Conservation (phyloP, 2,329 filamentous ascomycete species). For the Amauroascus niger region DNA sequence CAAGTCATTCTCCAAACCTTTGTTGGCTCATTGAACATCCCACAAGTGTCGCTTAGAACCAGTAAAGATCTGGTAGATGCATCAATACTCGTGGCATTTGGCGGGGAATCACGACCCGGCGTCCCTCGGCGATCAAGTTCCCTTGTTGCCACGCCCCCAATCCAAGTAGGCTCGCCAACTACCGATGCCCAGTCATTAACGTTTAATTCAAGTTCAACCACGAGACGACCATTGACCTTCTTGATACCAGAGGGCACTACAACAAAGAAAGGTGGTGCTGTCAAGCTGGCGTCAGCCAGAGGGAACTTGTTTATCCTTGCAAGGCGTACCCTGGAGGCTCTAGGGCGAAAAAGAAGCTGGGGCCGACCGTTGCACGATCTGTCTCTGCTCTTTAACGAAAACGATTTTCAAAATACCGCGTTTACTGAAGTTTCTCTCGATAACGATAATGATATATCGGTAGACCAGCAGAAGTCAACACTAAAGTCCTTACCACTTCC, state of each 20-base stretch:
- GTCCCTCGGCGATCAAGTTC: constrained; percentile 33
- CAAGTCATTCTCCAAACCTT: constrained; percentile 37
- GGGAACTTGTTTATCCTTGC: constrained; percentile 75
- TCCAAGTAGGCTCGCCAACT: background rate
- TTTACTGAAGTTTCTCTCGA: constrained; percentile 32
- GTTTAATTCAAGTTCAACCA: constrained; percentile 25
- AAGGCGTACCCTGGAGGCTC: constrained; percentile 64
- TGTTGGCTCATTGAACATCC: constrained; percentile 29
- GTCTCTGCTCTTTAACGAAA: constrained; percentile 31
- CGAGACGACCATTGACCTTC: constrained; percentile 37
- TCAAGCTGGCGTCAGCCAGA: constrained; percentile 71
- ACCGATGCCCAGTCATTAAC: background rate
- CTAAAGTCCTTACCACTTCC: constrained; percentile 20
- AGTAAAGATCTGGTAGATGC: constrained; percentile 21
- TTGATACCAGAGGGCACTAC: constrained; percentile 35
- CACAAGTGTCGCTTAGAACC: constrained; percentile 30
- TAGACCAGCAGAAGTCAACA: constrained; percentile 10
- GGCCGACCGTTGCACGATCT: constrained; percentile 62
- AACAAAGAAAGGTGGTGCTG: constrained; percentile 50
- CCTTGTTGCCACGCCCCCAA: background rate
- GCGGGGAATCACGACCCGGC: constrained; percentile 22
- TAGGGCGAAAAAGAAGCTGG: constrained; percentile 66
- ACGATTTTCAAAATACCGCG: constrained; percentile 22
- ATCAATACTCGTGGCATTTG: constrained; percentile 16
- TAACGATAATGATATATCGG: constrained; percentile 19